Evolutionary conservation across 345 rosid species (phyloP).

Genomic region (Arabis hirsuta): DNA sequence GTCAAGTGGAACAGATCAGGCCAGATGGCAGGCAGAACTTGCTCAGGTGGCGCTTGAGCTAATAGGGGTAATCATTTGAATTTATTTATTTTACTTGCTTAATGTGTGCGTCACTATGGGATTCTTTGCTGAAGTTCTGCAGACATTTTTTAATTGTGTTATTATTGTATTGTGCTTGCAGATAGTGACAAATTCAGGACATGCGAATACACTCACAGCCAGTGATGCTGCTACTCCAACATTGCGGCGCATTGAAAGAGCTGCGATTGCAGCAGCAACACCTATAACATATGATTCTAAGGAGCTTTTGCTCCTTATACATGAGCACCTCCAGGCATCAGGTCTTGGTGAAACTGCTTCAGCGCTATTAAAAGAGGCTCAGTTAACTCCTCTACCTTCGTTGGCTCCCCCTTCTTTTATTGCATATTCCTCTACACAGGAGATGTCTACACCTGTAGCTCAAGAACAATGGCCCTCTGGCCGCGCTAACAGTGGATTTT

Average conservation of each 20-base stretch:
- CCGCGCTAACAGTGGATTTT: conserved; percentile 74
- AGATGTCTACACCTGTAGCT: conserved; percentile 48
- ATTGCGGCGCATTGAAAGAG: conserved; percentile 95
- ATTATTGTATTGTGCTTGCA: conserved; percentile 47
- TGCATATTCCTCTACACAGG: conserved; percentile 59
- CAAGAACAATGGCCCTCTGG: conserved; percentile 92
- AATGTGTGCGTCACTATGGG: background rate
- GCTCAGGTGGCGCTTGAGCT: conserved; percentile 96
- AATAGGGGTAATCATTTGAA: conserved; percentile 64
- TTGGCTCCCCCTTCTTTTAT: conserved; percentile 72
- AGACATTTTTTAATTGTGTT: conserved; percentile 14
- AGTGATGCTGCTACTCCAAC: conserved; percentile 99
- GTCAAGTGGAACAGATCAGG: conserved; percentile 78
- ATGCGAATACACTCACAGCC: conserved; percentile 89
- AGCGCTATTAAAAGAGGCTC: conserved; percentile 82
- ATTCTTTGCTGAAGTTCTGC: conserved; percentile 20
- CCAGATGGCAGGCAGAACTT: conserved; percentile 95
- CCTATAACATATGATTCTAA: conserved; percentile 90
- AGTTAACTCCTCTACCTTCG: conserved; percentile 78
- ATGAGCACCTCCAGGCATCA: conserved; percentile 94
- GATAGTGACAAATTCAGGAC: conserved; percentile 97
- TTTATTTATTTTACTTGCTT: conserved; percentile 11
- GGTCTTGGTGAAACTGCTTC: conserved; percentile 78
- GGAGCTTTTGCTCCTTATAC: conserved; percentile 93
- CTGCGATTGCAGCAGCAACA: conserved; percentile 98